Conservation (phyloP, 75 land plant species). For the Sequoia sempervirens region DNA sequence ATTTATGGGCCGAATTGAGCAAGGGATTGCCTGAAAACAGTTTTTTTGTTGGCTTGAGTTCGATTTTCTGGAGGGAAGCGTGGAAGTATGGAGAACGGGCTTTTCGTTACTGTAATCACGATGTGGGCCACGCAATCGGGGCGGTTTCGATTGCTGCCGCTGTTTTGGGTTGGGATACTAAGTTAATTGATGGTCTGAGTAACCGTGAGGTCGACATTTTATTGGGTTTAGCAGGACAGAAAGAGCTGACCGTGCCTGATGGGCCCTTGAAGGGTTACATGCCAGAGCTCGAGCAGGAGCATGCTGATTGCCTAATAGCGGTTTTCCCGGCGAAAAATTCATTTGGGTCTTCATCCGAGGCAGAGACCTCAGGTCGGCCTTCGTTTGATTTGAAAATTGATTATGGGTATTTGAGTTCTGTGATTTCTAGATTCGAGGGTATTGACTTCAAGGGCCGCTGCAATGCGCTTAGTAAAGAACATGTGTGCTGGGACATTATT, state of each 20-base stretch:
- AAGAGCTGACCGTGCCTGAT: conserved; percentile 18
- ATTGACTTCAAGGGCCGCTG: conserved; percentile 70
- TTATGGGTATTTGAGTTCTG: conserved; percentile 25
- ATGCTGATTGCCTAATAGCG: conserved; percentile 79
- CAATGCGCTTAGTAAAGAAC: conserved; percentile 83
- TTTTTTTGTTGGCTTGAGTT: conserved; percentile 62
- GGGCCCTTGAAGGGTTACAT: conserved; percentile 51
- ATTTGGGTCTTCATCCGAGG: conserved; percentile 5
- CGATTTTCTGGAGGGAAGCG: conserved; percentile 95
- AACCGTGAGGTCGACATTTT: conserved; percentile 42
- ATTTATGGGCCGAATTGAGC: conserved; percentile 23
- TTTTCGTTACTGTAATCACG: conserved; percentile 93
- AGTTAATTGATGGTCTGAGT: conserved; percentile 71
- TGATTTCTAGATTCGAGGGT: conserved; percentile 13
- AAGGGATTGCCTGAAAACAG: conserved; percentile 31
- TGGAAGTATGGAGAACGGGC: conserved; percentile 99
- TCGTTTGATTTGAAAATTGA: conserved; percentile 17
- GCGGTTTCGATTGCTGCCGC: conserved; percentile 83
- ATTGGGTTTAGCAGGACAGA: conserved; percentile 47
- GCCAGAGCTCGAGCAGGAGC: conserved; percentile 79
- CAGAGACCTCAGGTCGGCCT: background rate
- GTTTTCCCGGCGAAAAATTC: conserved; percentile 44
- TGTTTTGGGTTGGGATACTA: conserved; percentile 80
- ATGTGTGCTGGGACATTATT: conserved; percentile 86
- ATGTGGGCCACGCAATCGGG: conserved; percentile 92